These are phyloP conservation scores for Saprolegnia diclina DNA, from an alignment of 352 stramenopile genomes.

Conservation along the genomic window DNA sequence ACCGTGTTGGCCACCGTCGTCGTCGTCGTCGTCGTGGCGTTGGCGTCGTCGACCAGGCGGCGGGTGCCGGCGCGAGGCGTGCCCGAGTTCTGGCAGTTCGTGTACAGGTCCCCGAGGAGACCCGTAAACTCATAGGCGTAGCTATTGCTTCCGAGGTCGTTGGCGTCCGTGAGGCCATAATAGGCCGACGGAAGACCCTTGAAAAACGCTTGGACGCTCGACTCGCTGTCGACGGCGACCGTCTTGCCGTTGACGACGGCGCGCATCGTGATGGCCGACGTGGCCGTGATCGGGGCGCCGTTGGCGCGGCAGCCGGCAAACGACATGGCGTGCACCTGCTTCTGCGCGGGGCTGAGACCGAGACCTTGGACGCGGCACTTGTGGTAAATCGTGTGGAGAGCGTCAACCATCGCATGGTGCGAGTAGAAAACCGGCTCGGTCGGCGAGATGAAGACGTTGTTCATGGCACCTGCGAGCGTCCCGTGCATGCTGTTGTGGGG, in stretches of 20 bases:
- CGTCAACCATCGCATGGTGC: conserved; percentile 74
- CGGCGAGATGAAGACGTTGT: conserved; percentile 50
- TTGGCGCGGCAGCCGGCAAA: conserved; percentile 41
- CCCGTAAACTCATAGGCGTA: conserved; percentile 85
- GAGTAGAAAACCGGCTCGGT: conserved; percentile 81
- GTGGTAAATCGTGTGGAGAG: conserved; percentile 81
- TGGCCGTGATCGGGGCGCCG: conserved; percentile 36
- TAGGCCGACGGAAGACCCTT: conserved; percentile 43
- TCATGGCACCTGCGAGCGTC: conserved; percentile 61
- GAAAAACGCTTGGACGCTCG: neutral
- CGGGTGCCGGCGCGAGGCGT: conserved; percentile 3
- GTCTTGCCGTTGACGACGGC: conserved; percentile 47
- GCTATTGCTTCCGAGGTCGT: conserved; percentile 66
- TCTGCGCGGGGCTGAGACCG: conserved; percentile 27
- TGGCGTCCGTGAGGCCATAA: conserved; percentile 62
- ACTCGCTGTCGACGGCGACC: conserved; percentile 17
- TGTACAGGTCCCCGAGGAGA: conserved; percentile 64
- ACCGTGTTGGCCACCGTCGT: neutral
- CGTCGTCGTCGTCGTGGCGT: neutral
- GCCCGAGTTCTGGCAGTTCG: conserved; percentile 45
- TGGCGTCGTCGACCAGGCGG: neutral
- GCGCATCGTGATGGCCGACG: conserved; percentile 47
- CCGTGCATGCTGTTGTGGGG: conserved; percentile 83
- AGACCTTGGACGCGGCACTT: conserved; percentile 65
- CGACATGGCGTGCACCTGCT: conserved; percentile 53